These are phyloP conservation scores for Leccinum olivaceopallidum DNA, from an alignment of 768 basidiomycete species.

Conservation along the genomic window DNA sequence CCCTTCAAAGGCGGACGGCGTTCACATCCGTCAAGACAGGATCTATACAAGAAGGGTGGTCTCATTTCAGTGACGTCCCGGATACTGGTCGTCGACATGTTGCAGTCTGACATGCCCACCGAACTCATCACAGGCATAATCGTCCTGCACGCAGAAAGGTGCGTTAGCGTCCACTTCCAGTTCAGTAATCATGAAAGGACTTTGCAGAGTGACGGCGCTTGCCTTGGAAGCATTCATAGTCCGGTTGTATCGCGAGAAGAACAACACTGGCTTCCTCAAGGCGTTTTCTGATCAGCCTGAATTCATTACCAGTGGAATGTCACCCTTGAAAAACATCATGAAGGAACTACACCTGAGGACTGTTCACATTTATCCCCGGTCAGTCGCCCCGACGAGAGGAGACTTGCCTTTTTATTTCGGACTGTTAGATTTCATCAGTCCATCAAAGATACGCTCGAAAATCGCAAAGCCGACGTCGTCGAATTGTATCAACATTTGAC, in stretches of 20 bases:
- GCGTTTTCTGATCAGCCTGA: constrained; percentile 98
- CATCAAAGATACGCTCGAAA: constrained; percentile 79
- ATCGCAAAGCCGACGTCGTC: constrained; percentile 86
- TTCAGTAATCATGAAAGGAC: not conserved
- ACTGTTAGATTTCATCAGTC: constrained; percentile 79
- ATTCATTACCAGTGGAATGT: constrained; percentile 88
- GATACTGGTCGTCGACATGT: constrained; percentile 93
- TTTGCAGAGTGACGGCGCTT: constrained; percentile 74
- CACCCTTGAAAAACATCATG: constrained; percentile 89
- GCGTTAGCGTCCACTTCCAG: constrained; percentile 13
- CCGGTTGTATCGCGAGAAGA: constrained; percentile 86
- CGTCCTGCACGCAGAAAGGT: constrained; percentile 91
- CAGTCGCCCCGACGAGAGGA: constrained; percentile 10
- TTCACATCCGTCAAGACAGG: constrained; percentile 54
- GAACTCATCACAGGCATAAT: constrained; percentile 87
- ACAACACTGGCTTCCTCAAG: constrained; percentile 89
- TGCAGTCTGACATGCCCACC: constrained; percentile 82
- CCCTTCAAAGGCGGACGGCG: not conserved
- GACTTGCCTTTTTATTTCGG: not conserved
- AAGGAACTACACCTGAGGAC: constrained; percentile 86
- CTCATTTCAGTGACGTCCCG: constrained; percentile 90
- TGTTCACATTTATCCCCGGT: constrained; percentile 93
- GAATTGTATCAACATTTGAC: constrained; percentile 88
- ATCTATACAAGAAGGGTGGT: constrained; percentile 85
- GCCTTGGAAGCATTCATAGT: constrained; percentile 93